phyloP scores from a whole-genome alignment of 164 flowering plant species.

The Warburgia ugandensis region DNA sequence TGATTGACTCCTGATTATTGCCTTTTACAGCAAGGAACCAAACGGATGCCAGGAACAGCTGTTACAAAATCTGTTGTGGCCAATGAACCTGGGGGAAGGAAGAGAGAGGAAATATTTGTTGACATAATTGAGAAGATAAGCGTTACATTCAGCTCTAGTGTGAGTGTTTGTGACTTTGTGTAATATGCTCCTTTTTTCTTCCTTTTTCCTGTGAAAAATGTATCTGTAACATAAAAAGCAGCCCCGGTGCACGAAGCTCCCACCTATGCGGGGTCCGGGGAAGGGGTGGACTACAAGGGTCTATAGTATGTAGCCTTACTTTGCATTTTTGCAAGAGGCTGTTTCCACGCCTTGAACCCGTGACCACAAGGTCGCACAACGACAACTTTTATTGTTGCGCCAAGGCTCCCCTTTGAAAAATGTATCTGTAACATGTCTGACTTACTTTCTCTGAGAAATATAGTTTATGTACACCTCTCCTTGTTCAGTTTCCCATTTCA shows the following conservation, averaged over 20 bases:
- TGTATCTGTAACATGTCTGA: no score
- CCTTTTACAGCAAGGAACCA: constrained; percentile 75
- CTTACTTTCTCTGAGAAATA: neutral
- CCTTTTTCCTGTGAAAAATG: neutral
- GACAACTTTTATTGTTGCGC: no score
- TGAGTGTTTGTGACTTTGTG: constrained; percentile 33
- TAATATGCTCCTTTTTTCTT: neutral
- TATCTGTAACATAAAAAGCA: no score
- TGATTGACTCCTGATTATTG: constrained; percentile 13
- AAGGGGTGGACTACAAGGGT: no score
- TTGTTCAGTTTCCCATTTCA: neutral
- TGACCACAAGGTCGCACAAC: no score
- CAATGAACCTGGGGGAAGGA: constrained; percentile 82
- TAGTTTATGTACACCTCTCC: neutral
- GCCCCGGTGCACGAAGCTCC: no score
- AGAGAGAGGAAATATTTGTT: constrained; percentile 94
- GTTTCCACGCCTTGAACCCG: no score
- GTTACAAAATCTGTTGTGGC: constrained; percentile 95
- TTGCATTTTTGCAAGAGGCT: no score
- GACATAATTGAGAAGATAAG: constrained; percentile 94
- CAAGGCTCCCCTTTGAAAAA: neutral
- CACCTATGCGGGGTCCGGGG: no score
- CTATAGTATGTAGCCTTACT: no score
- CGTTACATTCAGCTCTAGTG: constrained; percentile 91
- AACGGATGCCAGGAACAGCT: constrained; percentile 96